Evolutionary conservation across 106 monocot species (phyloP).

Genomic region (Triglochin maritima): DNA sequence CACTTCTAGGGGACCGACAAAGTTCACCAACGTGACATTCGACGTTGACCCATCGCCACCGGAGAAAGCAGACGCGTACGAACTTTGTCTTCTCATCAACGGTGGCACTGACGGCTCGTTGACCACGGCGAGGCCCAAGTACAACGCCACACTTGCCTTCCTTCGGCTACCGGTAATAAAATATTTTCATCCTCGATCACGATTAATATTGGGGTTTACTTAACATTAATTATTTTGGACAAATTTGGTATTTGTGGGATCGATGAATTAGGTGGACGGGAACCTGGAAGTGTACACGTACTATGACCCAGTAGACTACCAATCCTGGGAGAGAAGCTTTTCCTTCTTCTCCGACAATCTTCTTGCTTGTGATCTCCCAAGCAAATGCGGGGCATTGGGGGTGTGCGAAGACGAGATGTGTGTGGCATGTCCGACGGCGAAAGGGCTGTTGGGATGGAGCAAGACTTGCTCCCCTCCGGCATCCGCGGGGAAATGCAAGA

Average conservation of each 20-base stretch:
- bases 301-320: conserved; percentile 1
- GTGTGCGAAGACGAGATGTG: conserved; percentile 55
- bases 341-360: conserved; percentile 9
- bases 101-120: neutral
- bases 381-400: conserved; percentile 35
- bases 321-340: conserved; percentile 6
- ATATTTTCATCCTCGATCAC: too few species aligned
- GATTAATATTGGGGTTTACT: too few species aligned
- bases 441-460: conserved; percentile 39
- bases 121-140: conserved; percentile 6
- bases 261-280: neutral
- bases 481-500: neutral
- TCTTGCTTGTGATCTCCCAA: conserved; percentile 27
- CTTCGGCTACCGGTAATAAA: conserved; percentile 5
- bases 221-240: too few species aligned
- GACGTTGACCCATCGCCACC: neutral
- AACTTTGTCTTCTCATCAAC: neutral
- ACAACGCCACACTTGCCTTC: conserved; percentile 16
- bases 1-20: neutral
- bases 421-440: conserved; percentile 40
- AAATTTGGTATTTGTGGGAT: too few species aligned
- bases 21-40: conserved; percentile 7
- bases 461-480: conserved; percentile 14
- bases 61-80: too few species aligned
- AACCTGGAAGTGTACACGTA: conserved; percentile 14